These are phyloP conservation scores for Exserohilum rostratum DNA, from an alignment of 2,329 filamentous ascomycete species.

Conservation along the genomic window DNA sequence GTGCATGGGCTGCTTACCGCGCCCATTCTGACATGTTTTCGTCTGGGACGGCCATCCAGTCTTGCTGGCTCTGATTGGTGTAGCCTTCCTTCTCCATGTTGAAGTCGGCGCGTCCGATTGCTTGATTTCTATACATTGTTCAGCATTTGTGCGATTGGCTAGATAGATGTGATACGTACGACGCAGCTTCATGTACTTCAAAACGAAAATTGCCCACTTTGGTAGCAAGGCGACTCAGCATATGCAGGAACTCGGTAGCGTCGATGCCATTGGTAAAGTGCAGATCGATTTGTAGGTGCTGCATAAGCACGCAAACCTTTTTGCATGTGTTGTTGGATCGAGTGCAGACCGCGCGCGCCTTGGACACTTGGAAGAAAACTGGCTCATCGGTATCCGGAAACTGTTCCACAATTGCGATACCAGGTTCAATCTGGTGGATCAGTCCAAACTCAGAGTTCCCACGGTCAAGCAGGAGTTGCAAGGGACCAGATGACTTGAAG, in stretches of 20 bases:
- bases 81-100: slow-evolving; percentile 19
- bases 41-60: slow-evolving; percentile 5
- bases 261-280: slow-evolving; percentile 11
- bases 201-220: slow-evolving; percentile 19
- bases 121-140: slow-evolving; percentile 3
- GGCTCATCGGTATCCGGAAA: slow-evolving; percentile 19
- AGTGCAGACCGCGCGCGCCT: slow-evolving; percentile 17
- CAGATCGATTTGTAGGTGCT: slow-evolving; percentile 24
- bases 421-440: not conserved
- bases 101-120: slow-evolving; percentile 15
- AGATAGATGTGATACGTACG: slow-evolving; percentile 5
- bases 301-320: slow-evolving; percentile 23
- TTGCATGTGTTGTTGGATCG: slow-evolving; percentile 13
- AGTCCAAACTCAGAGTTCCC: slow-evolving; percentile 26
- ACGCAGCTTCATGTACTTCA: slow-evolving; percentile 15
- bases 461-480: slow-evolving; percentile 19
- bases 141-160: not conserved
- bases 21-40: slow-evolving; percentile 16
- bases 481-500: slow-evolving; percentile 1
- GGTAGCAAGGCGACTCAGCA: slow-evolving; percentile 12
- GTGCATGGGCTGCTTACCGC: slow-evolving; percentile 1
- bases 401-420: slow-evolving; percentile 2
- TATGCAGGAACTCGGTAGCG: slow-evolving; percentile 17
- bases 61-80: not conserved
- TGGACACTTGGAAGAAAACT: slow-evolving; percentile 20